Evolutionary conservation across 2,329 filamentous ascomycete species (phyloP), one percentile per base, ranked within the genome.

Genomic region (Aspergillus intermedius): DNA sequence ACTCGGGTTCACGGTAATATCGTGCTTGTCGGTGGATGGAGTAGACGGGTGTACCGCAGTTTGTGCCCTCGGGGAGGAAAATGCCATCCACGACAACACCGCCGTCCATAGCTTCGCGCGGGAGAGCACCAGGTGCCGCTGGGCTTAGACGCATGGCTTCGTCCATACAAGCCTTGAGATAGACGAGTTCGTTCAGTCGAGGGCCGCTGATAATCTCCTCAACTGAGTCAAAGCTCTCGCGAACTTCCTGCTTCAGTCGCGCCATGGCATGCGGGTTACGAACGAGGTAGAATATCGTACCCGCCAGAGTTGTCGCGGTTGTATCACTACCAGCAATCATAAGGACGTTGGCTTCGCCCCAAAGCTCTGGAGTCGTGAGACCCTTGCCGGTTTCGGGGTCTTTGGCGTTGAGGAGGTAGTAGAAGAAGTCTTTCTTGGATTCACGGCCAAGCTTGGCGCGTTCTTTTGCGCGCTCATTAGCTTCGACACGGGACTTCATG

Each of bases 311-410:
- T 1, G 83, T 87, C 0, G 83, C 85, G 1, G 84, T 87, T 0
- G 85, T 88, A 60, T 88, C 84, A 23, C 82, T 84, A 28, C 84
- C 84, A 8, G 83, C 84, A 54, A 86, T 84, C 70, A 87, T 85
- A 71, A 88, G 75, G 15, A 86, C 68, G 61, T 87, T 86, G 7
- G 83, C 84, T 63, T 87, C 84, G 44, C 77, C 81, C 82, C 83
- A 86, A 21, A 88, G 77, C 60, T 87, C 84, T 0, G 79, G 77
- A 2, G 76, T 83, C 37, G 74, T 77, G 60, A 87, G 84, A 1
- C 82, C 82, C 49, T 79, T 75, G 46, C 84, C 84, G 0, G 84
- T 87, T 61, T 87, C 83, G 10, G 84, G 83, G 55, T 88, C 85
- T 35, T 79, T 79, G 6, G 85, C 84, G 60, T 83, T 83, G 51